Evolutionary conservation across 192 early-diverging fungal genomes (phyloP).

Genomic region (Chytriomyces sp.): DNA sequence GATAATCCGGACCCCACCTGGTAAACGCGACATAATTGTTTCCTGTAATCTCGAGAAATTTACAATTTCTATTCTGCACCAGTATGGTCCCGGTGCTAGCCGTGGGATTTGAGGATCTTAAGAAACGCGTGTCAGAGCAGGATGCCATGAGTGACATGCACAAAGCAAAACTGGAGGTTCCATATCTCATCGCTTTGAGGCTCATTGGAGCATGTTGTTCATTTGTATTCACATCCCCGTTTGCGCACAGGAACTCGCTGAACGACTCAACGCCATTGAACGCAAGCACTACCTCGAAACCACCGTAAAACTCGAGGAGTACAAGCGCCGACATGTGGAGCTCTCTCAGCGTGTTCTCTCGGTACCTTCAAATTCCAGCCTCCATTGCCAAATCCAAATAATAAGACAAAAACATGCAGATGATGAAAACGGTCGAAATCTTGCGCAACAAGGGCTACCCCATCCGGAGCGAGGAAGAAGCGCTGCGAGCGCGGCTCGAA

Average conservation of each 20-base stretch:
- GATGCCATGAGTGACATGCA: constrained; percentile 68
- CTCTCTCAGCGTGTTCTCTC: constrained; percentile 45
- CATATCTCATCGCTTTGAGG: neutral
- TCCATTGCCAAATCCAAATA: neutral
- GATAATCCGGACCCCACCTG: constrained; percentile 88
- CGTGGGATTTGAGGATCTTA: constrained; percentile 86
- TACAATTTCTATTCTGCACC: constrained; percentile 6
- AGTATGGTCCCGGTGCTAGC: constrained; percentile 91
- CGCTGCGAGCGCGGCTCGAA: constrained; percentile 72
- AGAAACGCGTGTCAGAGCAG: constrained; percentile 82
- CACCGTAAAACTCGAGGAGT: constrained; percentile 71
- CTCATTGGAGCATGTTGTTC: constrained; percentile 22
- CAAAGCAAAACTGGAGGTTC: constrained; percentile 68
- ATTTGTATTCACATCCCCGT: neutral
- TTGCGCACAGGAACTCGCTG: constrained; percentile 54
- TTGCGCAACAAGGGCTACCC: constrained; percentile 81
- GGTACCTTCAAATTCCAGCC: neutral
- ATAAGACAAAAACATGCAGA: constrained; percentile 48
- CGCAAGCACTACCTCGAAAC: constrained; percentile 76
- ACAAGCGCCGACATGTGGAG: constrained; percentile 75
- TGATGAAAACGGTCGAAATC: constrained; percentile 86
- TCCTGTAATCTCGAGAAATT: too few species aligned
- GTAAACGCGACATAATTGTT: too few species aligned
- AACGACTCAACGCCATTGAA: constrained; percentile 61
- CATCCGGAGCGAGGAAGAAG: constrained; percentile 81